A percentile compares a stretch with the other conserved stretches of the same genome.
These are phyloP conservation scores for Brassica incana DNA, from an alignment of 345 rosid species.

Conservation along the genomic window DNA sequence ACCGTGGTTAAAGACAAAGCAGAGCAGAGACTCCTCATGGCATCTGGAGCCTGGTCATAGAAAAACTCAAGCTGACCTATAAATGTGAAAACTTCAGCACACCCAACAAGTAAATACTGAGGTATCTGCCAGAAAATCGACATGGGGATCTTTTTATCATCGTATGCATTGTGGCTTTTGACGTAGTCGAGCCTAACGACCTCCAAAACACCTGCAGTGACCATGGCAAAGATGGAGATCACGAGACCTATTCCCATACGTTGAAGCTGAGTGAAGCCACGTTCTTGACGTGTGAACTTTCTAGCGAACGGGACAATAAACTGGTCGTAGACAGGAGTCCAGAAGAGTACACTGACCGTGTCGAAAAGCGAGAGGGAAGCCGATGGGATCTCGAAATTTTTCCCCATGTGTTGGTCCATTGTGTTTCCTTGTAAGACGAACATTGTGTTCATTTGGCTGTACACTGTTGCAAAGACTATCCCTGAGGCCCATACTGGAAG, in stretches of 20 bases:
- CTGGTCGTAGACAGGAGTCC: constrained; percentile 77
- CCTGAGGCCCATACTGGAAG: constrained; percentile 94
- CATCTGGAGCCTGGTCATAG: constrained; percentile 55
- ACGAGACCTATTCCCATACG: constrained; percentile 93
- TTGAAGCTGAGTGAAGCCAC: constrained; percentile 94
- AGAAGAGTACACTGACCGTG: constrained; percentile 84
- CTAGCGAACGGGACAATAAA: constrained; percentile 68
- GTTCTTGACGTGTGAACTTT: constrained; percentile 70
- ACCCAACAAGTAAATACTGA: constrained; percentile 49
- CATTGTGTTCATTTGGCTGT: constrained; percentile 91
- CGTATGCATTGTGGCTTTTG: constrained; percentile 62
- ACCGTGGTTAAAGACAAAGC: constrained; percentile 49
- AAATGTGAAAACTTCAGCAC: constrained; percentile 56
- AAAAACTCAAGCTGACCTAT: constrained; percentile 54
- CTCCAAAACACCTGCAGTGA: constrained; percentile 67
- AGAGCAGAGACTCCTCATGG: constrained; percentile 56
- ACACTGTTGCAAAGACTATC: constrained; percentile 76
- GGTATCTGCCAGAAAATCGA: constrained; percentile 90
- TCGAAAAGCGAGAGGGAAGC: constrained; percentile 91
- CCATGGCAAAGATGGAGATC: constrained; percentile 74
- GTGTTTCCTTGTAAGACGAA: constrained; percentile 91
- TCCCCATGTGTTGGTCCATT: constrained; percentile 88
- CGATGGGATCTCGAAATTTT: constrained; percentile 70
- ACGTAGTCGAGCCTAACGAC: constrained; percentile 63
- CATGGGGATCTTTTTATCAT: constrained; percentile 60